Evolutionary conservation across 805 yeast species (phyloP).

Genomic region (Hanseniaspora valbyensis): DNA sequence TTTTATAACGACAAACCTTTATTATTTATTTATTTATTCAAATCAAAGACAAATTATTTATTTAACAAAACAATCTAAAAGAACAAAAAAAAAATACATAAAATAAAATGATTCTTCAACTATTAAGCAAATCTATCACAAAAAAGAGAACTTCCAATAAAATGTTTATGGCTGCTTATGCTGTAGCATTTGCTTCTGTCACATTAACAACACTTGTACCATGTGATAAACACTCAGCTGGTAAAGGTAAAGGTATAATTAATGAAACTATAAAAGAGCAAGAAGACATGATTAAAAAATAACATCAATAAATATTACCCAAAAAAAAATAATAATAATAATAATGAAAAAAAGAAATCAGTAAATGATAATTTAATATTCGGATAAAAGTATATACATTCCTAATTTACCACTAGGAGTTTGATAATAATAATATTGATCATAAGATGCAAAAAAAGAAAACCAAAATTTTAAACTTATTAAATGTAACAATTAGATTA

Average conservation of each 20-base stretch:
- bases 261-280: constrained; percentile 1
- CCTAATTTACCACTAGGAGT: too few species aligned
- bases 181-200: constrained; percentile 44
- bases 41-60: neutral
- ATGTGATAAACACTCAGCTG: constrained; percentile 36
- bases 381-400: too few species aligned
- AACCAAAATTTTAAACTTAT: too few species aligned
- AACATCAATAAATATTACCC: neutral
- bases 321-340: neutral
- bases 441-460: too few species aligned
- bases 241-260: constrained; percentile 8
- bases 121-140: constrained; percentile 27
- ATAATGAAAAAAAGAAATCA: too few species aligned
- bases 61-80: neutral
- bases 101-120: neutral
- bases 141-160: constrained; percentile 43
- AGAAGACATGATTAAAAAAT: neutral
- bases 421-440: too few species aligned
- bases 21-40: neutral
- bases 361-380: too few species aligned
- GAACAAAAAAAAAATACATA: neutral
- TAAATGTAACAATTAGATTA: too few species aligned
- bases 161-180: constrained; percentile 48
- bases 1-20: neutral
- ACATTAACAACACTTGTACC: constrained; percentile 35